Conservation (phyloP, 768 basidiomycete species). For the Cystofilobasidium ferigula region DNA sequence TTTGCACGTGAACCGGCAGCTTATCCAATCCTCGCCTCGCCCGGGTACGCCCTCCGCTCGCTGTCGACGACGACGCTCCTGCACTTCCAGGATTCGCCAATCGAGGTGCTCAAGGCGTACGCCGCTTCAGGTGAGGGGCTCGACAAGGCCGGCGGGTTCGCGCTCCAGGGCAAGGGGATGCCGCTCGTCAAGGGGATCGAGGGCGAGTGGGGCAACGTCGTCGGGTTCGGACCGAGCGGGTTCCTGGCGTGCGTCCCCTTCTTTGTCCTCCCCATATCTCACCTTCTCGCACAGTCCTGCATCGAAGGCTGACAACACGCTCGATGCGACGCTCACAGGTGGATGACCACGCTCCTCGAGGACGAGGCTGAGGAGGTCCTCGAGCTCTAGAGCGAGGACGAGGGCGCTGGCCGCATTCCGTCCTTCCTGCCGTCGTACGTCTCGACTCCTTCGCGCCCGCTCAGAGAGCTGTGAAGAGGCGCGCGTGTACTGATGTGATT, state of each 20-base stretch:
- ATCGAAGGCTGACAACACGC: neutral
- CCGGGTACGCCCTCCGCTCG: constrained; percentile 38
- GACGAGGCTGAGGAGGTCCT: constrained; percentile 22
- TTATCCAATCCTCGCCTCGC: constrained; percentile 36
- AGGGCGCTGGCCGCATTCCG: too few relatives aligned
- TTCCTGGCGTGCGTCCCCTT: constrained; percentile 20
- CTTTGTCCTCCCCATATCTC: neutral
- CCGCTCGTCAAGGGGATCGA: constrained; percentile 72
- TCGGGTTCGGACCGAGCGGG: constrained; percentile 15
- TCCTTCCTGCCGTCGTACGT: too few relatives aligned
- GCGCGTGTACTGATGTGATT: too few relatives aligned
- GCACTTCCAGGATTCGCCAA: neutral
- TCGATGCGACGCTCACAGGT: neutral
- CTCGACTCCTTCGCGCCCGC: too few relatives aligned
- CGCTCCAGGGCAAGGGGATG: constrained; percentile 76
- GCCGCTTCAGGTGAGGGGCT: constrained; percentile 17
- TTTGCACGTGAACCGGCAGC: constrained; percentile 23
- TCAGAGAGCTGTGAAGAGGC: too few relatives aligned
- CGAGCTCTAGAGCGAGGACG: constrained; percentile 17
- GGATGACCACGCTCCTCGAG: constrained; percentile 23
- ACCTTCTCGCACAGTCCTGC: neutral
- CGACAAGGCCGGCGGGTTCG: constrained; percentile 71
- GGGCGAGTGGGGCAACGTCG: constrained; percentile 70
- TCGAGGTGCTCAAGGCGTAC: constrained; percentile 6
- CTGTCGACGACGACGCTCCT: constrained; percentile 15